Evolutionary conservation across 73 alveolate species (phyloP), one percentile per base, ranked within the genome.

Genomic region (Paramecium pentaurelia): DNA sequence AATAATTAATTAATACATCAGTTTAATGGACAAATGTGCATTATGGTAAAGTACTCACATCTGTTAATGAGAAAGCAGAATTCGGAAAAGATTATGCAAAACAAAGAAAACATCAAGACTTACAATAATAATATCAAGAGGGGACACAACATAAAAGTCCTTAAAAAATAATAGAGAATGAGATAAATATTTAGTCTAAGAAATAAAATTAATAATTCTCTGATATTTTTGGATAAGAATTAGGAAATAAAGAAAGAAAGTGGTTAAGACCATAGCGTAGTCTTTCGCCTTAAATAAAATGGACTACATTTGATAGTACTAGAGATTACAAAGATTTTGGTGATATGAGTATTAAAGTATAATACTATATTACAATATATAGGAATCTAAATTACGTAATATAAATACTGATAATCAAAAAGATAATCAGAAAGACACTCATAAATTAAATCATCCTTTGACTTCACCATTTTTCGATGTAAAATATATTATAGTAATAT

Each of bases 21-120:
- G 37, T 75, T 18, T 11, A 75, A 25, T 75, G 88, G 88, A 38
- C 88, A 36, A 20, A 75, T 75, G 60, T 75, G 36, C 88, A 75
- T 75, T 75, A 75, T 42, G 88, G 88, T 42, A 75, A 42, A 42
- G 47, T 38, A 2, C 38, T 30, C 2, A 75, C 88, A 37, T 36
- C 38, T 16, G 88, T 75, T 37, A 75, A 75, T 75, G 88, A 75
- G 60, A 75, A 75, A 22, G 88, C 88, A 75, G 60, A 75, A 3
- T 75, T 75, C 20, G 60, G 47, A 11, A 36, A 75, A 38, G 60
- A 38, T 36, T 75, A 75, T 75, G 88, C 88, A 14, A 75, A 75
- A 38, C 9, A 75, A 38, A 36, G 47, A 11, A 75, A 75, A 37
- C 47, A 64, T 4, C 6, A 64, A n/a, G 47, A 64, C 1, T 28